Evolutionary conservation across 2,329 filamentous ascomycete genomes (phyloP).

Genomic region (Raffaelea arxii): DNA sequence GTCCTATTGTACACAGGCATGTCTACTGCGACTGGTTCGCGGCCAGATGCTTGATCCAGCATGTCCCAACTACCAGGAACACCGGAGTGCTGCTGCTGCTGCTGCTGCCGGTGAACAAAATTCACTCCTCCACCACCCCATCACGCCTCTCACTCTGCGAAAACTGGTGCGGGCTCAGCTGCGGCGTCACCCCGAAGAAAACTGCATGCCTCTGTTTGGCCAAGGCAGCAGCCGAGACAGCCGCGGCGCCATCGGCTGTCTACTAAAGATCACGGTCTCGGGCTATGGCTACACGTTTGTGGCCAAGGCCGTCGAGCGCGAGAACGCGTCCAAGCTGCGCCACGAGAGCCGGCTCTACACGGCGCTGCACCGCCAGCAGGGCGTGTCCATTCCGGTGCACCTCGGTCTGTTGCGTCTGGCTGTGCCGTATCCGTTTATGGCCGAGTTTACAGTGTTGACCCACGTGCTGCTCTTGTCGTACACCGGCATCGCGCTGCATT

Average conservation of each 20-base stretch:
- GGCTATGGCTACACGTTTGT: too few species aligned
- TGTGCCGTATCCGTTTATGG: not conserved
- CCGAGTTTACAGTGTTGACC: not conserved
- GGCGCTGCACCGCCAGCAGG: not conserved
- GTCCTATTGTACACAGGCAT: constrained; percentile 3
- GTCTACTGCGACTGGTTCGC: not conserved
- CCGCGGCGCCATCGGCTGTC: not conserved
- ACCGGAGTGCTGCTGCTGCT: not conserved
- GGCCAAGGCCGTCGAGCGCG: constrained; percentile 2
- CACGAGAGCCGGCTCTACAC: not conserved
- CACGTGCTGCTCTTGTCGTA: constrained; percentile 4
- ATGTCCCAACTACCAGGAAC: not conserved
- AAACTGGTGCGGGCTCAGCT: constrained; percentile 1
- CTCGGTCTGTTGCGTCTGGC: not conserved
- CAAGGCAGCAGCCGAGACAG: not conserved
- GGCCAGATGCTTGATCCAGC: not conserved
- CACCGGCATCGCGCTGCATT: not conserved
- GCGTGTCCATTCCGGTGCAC: not conserved
- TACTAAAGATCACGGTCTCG: not conserved
- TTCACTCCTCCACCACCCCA: not conserved
- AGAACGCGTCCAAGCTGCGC: not conserved
- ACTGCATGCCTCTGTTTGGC: not conserved
- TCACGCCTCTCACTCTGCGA: not conserved
- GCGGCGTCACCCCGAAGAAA: not conserved
- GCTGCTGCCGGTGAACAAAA: not conserved